These are phyloP conservation scores for Furcasterigmium furcatum DNA, from an alignment of 2,329 filamentous ascomycete species.

Conservation along the genomic window DNA sequence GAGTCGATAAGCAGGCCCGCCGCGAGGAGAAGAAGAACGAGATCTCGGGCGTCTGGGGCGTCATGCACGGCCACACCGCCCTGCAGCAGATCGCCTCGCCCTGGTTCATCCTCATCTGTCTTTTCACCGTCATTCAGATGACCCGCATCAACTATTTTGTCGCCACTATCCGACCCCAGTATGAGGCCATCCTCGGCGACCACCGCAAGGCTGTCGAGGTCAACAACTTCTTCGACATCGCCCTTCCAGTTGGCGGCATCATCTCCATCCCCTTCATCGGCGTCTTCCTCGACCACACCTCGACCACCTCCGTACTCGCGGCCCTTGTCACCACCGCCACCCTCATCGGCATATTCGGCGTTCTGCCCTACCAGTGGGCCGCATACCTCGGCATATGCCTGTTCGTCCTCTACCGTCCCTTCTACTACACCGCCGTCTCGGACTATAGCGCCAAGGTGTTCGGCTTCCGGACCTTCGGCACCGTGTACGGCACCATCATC, in stretches of 20 bases:
- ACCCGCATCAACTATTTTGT: slow-evolving; percentile 91
- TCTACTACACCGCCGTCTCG: slow-evolving; percentile 89
- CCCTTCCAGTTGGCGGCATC: slow-evolving; percentile 78
- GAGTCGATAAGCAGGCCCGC: slow-evolving; percentile 60
- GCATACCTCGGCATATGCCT: slow-evolving; percentile 74
- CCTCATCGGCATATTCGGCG: slow-evolving; percentile 70
- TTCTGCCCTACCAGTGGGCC: slow-evolving; percentile 65
- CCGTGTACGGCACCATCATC: slow-evolving; percentile 90
- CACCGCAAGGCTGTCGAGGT: slow-evolving; percentile 60
- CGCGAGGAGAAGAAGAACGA: slow-evolving; percentile 68
- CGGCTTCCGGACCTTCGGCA: slow-evolving; percentile 87
- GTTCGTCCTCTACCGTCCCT: slow-evolving; percentile 81
- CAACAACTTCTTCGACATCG: slow-evolving; percentile 79
- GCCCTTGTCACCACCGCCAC: slow-evolving; percentile 71
- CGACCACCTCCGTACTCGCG: slow-evolving; percentile 67
- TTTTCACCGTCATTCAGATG: slow-evolving; percentile 78
- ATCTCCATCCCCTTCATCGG: slow-evolving; percentile 87
- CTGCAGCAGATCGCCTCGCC: slow-evolving; percentile 71
- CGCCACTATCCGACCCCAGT: slow-evolving; percentile 80
- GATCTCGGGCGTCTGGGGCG: slow-evolving; percentile 79
- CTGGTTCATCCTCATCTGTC: slow-evolving; percentile 81
- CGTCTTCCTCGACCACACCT: slow-evolving; percentile 70
- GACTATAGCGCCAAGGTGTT: slow-evolving; percentile 92
- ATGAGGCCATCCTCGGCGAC: slow-evolving; percentile 69
- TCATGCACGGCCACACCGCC: slow-evolving; percentile 71